Base-by-base conservation (phyloP, 2,329 filamentous ascomycete genomes). In the Talaromyces islandicus region DNA sequence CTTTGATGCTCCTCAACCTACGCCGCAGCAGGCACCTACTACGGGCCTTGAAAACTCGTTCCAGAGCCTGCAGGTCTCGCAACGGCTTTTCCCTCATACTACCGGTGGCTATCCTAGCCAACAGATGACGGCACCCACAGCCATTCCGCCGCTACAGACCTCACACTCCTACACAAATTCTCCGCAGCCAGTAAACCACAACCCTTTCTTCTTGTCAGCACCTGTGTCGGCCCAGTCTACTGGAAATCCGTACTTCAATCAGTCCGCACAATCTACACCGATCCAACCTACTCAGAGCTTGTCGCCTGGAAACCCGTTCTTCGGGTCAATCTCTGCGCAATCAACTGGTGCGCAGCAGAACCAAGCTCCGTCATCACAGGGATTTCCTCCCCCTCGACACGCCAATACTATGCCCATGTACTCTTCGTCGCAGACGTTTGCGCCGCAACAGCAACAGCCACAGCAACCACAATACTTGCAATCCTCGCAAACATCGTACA, bases 61-160 rank as follows among this genome's bases (percentile, higher is more conserved):
- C 68, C 88, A 92, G 69, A 86, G 84, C 63, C 81, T 96, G 74
- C 86, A 90, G 41, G 77, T 96, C 2, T 85, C 85, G 10, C 85
- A 86, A 65, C 41, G 32, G 10, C 78, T 92, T 30, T 92, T 92
- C 70, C 88, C 90, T 7, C 86, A 92, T 68, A 86, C 88, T 58
- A 92, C 90, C 1, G 89, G 89, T 58, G 89, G 79, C 59, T 82
- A 80, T 66, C 74, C 77, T 7, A 73, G 67, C 56, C 75, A 77
- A 58, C 75, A 77, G 50, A 59, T 75, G 78, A 59, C 63, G 71
- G 55, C 67, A 70, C 46, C 53, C n/a, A 61, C 54, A 29, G 78
- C 78, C 0, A 77, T 78, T n/a, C 76, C 77, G 5, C 71, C 74
- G 21, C 70, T 71, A 10, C 65, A 72, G 10, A 67, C 68, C 4